A percentile compares a stretch with the other conserved stretches of the same genome.
Conservation (phyloP, 2,329 filamentous ascomycete species). For the Nemania diffusa region DNA sequence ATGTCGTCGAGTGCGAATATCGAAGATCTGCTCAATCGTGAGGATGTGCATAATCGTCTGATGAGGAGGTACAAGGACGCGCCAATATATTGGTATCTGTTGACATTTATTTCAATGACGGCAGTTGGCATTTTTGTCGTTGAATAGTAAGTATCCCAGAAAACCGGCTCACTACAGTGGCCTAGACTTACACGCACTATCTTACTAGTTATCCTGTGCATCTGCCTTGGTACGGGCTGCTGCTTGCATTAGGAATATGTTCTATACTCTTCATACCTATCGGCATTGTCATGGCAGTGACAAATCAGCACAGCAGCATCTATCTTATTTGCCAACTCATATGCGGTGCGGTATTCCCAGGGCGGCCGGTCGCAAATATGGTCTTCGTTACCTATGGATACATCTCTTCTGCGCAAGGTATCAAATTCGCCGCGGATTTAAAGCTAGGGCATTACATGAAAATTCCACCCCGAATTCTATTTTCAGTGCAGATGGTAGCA, state of each 20-base stretch:
- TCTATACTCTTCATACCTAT: slow-evolving; percentile 88
- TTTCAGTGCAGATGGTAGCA: slow-evolving; percentile 80
- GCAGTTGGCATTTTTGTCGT: slow-evolving; percentile 84
- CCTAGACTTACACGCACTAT: slow-evolving; percentile 31
- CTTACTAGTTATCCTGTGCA: slow-evolving; percentile 76
- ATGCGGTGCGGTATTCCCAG: slow-evolving; percentile 83
- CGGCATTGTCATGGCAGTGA: slow-evolving; percentile 92
- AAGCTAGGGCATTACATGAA: slow-evolving; percentile 93
- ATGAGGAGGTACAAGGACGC: slow-evolving; percentile 87
- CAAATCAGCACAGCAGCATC: slow-evolving; percentile 87
- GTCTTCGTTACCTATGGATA: slow-evolving; percentile 93
- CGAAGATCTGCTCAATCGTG: slow-evolving; percentile 71
- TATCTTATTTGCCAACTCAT: slow-evolving; percentile 89
- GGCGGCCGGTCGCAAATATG: slow-evolving; percentile 90
- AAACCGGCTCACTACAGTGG: not conserved
- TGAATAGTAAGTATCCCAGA: slow-evolving; percentile 72
- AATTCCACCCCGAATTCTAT: slow-evolving; percentile 81
- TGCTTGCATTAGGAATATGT: slow-evolving; percentile 81
- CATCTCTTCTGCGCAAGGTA: slow-evolving; percentile 86
- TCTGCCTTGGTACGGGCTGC: slow-evolving; percentile 85
- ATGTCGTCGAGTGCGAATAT: slow-evolving; percentile 53
- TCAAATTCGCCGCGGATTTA: slow-evolving; percentile 88
- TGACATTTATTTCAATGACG: slow-evolving; percentile 79
- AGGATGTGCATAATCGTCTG: slow-evolving; percentile 85
- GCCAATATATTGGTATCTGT: slow-evolving; percentile 82